Evolutionary conservation across 2,329 filamentous ascomycete genomes (phyloP).

Genomic region (Didymella lethalis): DNA sequence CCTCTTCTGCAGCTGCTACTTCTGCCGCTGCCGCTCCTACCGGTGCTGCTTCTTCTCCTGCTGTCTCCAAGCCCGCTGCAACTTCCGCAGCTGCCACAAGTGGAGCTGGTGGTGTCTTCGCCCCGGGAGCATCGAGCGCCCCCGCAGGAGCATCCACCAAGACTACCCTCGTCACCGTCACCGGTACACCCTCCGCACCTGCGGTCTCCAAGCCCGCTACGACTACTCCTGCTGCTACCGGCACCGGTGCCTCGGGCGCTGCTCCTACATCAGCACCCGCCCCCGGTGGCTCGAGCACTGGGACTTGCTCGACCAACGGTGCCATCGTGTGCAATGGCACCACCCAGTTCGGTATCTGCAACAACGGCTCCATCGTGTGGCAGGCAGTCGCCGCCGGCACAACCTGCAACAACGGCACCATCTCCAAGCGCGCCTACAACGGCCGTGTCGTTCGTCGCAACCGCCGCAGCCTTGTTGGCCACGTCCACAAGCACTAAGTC

Average conservation of each 20-base stretch:
- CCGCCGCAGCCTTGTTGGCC: conserved; percentile 20
- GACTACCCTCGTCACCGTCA: conserved; percentile 44
- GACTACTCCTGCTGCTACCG: conserved; percentile 8
- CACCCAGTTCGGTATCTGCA: conserved; percentile 54
- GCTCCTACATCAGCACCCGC: conserved; percentile 18
- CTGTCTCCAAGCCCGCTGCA: conserved; percentile 5
- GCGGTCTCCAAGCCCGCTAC: conserved; percentile 9
- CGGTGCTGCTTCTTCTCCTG: conserved; percentile 17
- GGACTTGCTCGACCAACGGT: conserved; percentile 45
- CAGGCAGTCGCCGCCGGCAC: conserved; percentile 56
- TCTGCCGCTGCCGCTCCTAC: conserved; percentile 3
- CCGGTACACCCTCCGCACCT: conserved; percentile 28
- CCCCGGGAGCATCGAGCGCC: conserved; percentile 41
- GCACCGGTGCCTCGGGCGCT: conserved; percentile 21
- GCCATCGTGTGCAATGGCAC: conserved; percentile 53
- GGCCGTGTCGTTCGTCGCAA: conserved; percentile 42
- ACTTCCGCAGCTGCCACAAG: conserved; percentile 23
- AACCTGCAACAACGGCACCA: conserved; percentile 52
- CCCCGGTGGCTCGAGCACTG: background rate
- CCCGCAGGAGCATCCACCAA: conserved; percentile 31
- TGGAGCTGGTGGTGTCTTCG: conserved; percentile 43
- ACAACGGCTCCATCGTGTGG: conserved; percentile 52
- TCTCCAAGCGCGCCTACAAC: conserved; percentile 46
- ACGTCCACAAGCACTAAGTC: conserved; percentile 19
- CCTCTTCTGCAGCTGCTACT: conserved; percentile 8